Conservation (phyloP, 2,329 filamentous ascomycete genomes). For the Pseudogymnoascus sp. region DNA sequence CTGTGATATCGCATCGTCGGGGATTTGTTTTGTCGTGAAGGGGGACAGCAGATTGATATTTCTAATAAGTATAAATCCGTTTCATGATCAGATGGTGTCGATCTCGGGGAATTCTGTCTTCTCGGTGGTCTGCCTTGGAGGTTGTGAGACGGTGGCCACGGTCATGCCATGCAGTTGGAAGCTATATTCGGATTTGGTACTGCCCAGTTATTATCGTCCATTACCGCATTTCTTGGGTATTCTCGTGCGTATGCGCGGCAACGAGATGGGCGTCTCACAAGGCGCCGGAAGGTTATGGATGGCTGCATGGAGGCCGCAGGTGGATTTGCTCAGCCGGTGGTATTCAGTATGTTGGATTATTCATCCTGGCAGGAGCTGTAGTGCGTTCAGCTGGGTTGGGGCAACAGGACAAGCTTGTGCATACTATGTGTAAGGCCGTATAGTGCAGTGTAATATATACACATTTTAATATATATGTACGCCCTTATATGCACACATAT, state of each 20-base stretch:
- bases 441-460: neutral
- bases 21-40: neutral
- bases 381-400: neutral
- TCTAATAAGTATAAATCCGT: neutral
- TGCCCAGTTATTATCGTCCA: conserved; percentile 2
- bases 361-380: neutral
- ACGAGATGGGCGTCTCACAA: neutral
- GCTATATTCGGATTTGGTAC: neutral
- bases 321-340: neutral
- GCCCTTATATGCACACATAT: neutral
- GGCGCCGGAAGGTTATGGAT: neutral
- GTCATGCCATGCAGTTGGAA: neutral
- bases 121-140: neutral
- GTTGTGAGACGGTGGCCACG: neutral
- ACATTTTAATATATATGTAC: neutral
- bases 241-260: neutral
- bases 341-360: neutral
- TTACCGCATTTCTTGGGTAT: neutral
- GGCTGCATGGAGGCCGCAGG: conserved; percentile 1
- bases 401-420: neutral
- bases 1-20: neutral
- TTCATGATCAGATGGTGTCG: neutral
- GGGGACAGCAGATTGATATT: neutral
- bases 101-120: neutral
- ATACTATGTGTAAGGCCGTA: neutral